Evolutionary conservation across 2,329 filamentous ascomycete genomes (phyloP).

Genomic region (Xylaria digitata): DNA sequence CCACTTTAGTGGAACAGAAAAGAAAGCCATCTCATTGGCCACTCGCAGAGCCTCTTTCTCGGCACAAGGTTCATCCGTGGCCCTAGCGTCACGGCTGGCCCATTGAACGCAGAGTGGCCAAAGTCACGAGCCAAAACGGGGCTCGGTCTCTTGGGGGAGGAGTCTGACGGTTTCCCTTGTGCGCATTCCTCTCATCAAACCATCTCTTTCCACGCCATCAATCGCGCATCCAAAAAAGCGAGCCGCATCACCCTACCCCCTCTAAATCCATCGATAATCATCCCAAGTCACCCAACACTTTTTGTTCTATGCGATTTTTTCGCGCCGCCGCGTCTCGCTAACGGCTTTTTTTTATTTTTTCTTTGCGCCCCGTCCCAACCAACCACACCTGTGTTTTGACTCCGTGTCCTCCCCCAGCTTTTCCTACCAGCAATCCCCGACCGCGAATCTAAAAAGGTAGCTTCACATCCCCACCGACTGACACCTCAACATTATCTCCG

Average conservation of each 20-base stretch:
- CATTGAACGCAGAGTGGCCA: conserved; percentile 43
- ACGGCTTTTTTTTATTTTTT: conserved; percentile 47
- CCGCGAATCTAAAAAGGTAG: conserved; percentile 23
- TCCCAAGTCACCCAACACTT: conserved; percentile 64
- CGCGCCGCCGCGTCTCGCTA: conserved; percentile 57
- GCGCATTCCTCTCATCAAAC: conserved; percentile 52
- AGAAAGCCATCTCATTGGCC: conserved; percentile 16
- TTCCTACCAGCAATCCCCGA: conserved; percentile 31
- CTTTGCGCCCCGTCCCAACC: conserved; percentile 46
- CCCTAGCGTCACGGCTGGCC: conserved; percentile 33
- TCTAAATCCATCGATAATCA: conserved; percentile 69
- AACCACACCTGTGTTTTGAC: conserved; percentile 47
- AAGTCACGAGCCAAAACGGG: conserved; percentile 51
- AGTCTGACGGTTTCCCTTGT: conserved; percentile 47
- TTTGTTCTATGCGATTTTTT: conserved; percentile 66
- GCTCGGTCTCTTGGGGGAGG: conserved; percentile 45
- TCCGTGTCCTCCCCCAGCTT: conserved; percentile 45
- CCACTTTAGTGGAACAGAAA: conserved; percentile 9
- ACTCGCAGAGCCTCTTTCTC: neutral
- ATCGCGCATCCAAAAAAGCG: conserved; percentile 69
- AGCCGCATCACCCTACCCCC: conserved; percentile 66
- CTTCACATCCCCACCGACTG: conserved; percentile 34
- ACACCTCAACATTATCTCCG: conserved; percentile 7
- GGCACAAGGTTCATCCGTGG: conserved; percentile 40
- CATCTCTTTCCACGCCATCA: conserved; percentile 57